Base-by-base conservation (phyloP, 2,329 filamentous ascomycete species). In the Fusarium tuaranense region DNA sequence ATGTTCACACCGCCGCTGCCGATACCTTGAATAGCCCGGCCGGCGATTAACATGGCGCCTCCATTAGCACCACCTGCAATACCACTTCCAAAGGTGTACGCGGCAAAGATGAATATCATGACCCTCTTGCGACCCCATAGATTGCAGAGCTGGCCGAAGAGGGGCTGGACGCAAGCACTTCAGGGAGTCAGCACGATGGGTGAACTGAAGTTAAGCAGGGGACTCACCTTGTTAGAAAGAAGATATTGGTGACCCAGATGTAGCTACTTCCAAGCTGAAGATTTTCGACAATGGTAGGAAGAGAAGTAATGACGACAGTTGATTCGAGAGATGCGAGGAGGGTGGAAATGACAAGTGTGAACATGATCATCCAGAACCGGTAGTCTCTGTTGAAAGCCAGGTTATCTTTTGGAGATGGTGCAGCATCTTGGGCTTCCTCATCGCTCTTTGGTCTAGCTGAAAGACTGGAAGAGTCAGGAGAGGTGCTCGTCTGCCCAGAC, bases 71-170 rank as follows among this genome's bases (percentile, higher is more conserved):
- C 84, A 0, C 86, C 88, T 10, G 80, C 81, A 6, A 89, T 81
- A 0, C 82, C 85, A 65, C 88, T 89, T 0, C 89, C 89, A 0
- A 91, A 73, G 0, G 82, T 82, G 68, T 90, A 90, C 2, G 88
- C 69, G 13, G 79, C 81, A 2, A 89, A 83, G 4, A 85, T 79
- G 9, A 77, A 59, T 0, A 89, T 79, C 18, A 82, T 80, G 27
- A 84, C 78, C 59, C 80, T 84, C 25, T 86, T 83, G 2, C 89
- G 83, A 4, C 89, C 88, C 70, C 87, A 90, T n/a, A 90, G 82
- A 63, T 89, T 84, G 16, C 85, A 83, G 1, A 88, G 71, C 71
- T 90, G 87, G 1, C 87, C 87, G 51, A 86, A 86, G 0, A 89
- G 71, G 0, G 88, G 88, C 61, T 87, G 87, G 3, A 88, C 65